phyloP scores from a whole-genome alignment of 2,329 filamentous ascomycete species.

The Aspergillus novoparasiticus region DNA sequence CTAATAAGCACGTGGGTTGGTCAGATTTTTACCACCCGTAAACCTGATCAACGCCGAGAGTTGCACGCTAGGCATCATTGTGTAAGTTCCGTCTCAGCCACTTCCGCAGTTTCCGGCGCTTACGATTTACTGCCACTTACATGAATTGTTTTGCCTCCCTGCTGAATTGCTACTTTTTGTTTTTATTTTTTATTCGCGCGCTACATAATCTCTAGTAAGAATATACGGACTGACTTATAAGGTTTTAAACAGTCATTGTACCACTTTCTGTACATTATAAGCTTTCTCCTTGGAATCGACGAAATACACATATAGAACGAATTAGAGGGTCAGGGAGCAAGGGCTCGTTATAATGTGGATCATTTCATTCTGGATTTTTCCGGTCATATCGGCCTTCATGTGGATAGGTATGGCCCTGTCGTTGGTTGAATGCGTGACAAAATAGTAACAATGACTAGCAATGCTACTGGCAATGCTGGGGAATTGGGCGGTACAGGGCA shows the following conservation, averaged over 20 bases:
- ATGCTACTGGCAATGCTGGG: conserved; percentile 64
- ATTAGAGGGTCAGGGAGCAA: neutral
- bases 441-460: conserved; percentile 36
- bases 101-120: conserved; percentile 18
- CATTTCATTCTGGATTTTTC: conserved; percentile 56
- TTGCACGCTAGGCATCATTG: conserved; percentile 7
- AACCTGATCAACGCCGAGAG: neutral
- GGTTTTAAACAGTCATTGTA: neutral
- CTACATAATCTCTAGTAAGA: neutral
- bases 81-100: conserved; percentile 17
- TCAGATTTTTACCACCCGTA: neutral
- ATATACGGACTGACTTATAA: neutral
- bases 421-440: conserved; percentile 11
- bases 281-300: neutral
- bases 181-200: neutral
- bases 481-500: conserved; percentile 56
- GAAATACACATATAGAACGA: neutral
- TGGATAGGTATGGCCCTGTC: conserved; percentile 51
- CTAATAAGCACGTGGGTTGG: neutral
- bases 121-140: neutral
- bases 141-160: neutral
- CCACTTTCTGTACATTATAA: neutral
- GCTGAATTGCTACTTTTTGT: neutral
- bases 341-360: conserved; percentile 41
- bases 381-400: conserved; percentile 59